phyloP scores from a whole-genome alignment of 805 yeast genomes.

The Candida loeiensis region DNA sequence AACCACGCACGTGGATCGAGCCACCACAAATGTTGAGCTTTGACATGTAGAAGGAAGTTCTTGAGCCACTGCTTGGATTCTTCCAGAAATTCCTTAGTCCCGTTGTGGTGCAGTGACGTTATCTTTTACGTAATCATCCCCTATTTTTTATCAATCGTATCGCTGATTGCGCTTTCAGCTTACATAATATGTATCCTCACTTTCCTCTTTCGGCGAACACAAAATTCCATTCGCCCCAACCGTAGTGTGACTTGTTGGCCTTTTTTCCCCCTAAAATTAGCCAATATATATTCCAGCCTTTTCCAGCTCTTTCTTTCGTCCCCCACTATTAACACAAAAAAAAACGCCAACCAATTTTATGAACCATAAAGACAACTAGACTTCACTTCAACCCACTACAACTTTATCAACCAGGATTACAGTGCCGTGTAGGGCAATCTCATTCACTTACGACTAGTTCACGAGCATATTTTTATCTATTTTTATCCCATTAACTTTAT shows the following conservation, averaged over 20 bases:
- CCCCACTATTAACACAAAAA: neutral
- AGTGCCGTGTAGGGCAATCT: neutral
- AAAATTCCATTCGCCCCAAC: slow-evolving; percentile 3
- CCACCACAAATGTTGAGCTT: neutral
- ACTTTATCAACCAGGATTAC: slow-evolving; percentile 1
- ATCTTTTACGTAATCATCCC: slow-evolving; percentile 1
- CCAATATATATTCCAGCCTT: slow-evolving; percentile 7
- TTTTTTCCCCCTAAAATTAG: neutral
- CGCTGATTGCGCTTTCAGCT: neutral
- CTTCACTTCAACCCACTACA: slow-evolving; percentile 1
- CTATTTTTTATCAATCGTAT: neutral
- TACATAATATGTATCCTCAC: neutral
- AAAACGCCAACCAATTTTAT: neutral
- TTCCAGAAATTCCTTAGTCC: neutral
- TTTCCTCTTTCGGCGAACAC: neutral
- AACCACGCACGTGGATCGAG: neutral
- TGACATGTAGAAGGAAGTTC: no score
- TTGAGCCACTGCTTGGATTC: neutral
- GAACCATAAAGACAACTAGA: slow-evolving; percentile 1
- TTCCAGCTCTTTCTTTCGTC: slow-evolving; percentile 4
- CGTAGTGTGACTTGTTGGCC: slow-evolving; percentile 9
- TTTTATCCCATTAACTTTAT: slow-evolving; percentile 1
- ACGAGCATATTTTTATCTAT: slow-evolving; percentile 4
- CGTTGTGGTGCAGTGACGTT: neutral
- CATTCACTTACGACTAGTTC: slow-evolving; percentile 5